Conservation (phyloP, 129 eudicot genomes). For the Kitagawia praeruptora region DNA sequence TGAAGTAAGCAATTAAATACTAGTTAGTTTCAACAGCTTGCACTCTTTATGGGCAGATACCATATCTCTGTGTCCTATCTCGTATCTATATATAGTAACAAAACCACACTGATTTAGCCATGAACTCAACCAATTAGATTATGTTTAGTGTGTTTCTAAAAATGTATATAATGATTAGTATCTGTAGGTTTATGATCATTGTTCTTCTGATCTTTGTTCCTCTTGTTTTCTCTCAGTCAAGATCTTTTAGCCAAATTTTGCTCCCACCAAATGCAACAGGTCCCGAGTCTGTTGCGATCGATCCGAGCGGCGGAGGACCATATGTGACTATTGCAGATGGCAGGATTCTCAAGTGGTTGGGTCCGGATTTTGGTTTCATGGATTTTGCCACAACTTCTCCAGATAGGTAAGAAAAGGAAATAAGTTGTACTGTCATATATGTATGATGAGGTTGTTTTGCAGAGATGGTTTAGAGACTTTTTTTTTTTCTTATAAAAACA, state of each 20-base stretch:
- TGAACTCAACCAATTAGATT: too few relatives aligned
- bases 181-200: background rate
- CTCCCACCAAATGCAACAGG: constrained; percentile 27
- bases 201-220: background rate
- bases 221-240: background rate
- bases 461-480: background rate
- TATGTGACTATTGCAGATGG: constrained; percentile 33
- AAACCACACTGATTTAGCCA: too few relatives aligned
- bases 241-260: constrained; percentile 15
- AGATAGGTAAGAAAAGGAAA: constrained; percentile 17
- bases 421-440: too few relatives aligned
- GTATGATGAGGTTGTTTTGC: too few relatives aligned
- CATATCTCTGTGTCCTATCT: too few relatives aligned
- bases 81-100: too few relatives aligned
- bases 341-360: constrained; percentile 34
- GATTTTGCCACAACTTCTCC: constrained; percentile 37
- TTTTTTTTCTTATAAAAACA: too few relatives aligned
- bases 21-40: too few relatives aligned
- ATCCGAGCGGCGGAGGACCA: constrained; percentile 31
- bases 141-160: background rate
- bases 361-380: constrained; percentile 22
- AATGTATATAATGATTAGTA: background rate
- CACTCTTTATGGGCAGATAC: too few relatives aligned
- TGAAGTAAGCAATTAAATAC: too few relatives aligned
- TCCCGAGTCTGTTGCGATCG: constrained; percentile 31